Evolutionary conservation across 306 rosid species (phyloP), one percentile per base, ranked within the genome.

Genomic region (Prunus mume): DNA sequence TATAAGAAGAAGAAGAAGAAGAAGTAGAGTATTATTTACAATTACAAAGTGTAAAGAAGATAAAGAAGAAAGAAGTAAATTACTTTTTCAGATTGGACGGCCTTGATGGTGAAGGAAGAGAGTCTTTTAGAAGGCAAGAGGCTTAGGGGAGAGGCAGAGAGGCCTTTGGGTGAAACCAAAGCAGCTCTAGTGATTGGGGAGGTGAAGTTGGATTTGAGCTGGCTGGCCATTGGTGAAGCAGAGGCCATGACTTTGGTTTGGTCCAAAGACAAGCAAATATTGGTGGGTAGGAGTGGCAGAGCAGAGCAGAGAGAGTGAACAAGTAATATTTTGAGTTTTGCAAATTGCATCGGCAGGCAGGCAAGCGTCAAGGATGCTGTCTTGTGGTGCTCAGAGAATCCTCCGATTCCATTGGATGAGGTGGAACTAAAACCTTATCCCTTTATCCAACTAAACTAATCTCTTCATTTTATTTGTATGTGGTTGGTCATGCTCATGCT

Each of bases 161-260:
- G 90, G 50, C 93, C 96, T 83, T 79, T 95, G 58, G 98, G 97
- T 9, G 90, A 65, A 49, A 87, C 71, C 32, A 90, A 83, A 75
- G 87, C 85, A 74, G 87, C 82, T 80, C 87, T 87, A 5, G 83
- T 41, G 77, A 74, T 71, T 7, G 87, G 84, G 11, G 96, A 84
- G 65, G 88, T 86, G 86, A 95, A 95, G 87, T 69, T 78, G 69
- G 97, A 90, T 79, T 86, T 90, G 76, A 95, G 95, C 55, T 92
- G 98, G 88, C 93, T 92, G 3, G 89, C 96, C 90, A 95, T 90
- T 76, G 98, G 93, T 18, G 96, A 84, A 75, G 92, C 86, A 43
- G 91, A 80, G 68, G 97, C 93, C 97, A 92, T 92, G n/a, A 76
- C 70, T 46, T 15, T 51, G 27, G 50, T 24, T 38, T 51, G 41